Percentiles rank a stretch among this genome's conserved stretches.
Evolutionary conservation across 306 rosid genomes (phyloP).

Genomic region (Alnus glutinosa): DNA sequence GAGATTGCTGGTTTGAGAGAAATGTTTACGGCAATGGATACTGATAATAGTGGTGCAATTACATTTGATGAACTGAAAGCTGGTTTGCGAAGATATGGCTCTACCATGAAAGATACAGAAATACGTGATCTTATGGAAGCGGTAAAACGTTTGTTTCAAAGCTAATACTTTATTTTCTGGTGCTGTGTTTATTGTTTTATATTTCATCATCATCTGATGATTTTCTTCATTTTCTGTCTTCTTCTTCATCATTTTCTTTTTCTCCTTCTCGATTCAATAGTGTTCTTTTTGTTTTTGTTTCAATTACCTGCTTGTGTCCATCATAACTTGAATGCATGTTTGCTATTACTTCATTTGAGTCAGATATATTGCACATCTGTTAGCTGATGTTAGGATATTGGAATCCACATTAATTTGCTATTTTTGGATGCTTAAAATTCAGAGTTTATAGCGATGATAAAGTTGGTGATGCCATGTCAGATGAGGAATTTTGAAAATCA

Average conservation of each 20-base stretch:
- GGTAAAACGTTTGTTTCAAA: constrained; percentile 44
- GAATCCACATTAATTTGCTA: background rate
- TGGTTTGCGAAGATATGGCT: constrained; percentile 92
- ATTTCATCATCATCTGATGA: background rate
- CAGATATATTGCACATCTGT: background rate
- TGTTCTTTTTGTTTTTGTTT: background rate
- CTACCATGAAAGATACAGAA: constrained; percentile 88
- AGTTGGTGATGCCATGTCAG: background rate
- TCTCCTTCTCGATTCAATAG: background rate
- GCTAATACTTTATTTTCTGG: constrained; percentile 8
- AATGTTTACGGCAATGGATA: constrained; percentile 91
- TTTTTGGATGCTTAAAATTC: background rate
- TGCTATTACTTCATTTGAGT: background rate
- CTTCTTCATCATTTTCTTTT: background rate
- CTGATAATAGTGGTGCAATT: constrained; percentile 93
- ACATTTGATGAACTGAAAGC: constrained; percentile 98
- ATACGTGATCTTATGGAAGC: constrained; percentile 98
- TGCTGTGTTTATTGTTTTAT: background rate
- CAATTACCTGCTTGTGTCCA: background rate
- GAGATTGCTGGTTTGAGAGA: constrained; percentile 97
- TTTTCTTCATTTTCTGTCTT: background rate
- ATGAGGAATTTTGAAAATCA: background rate
- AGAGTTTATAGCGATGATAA: background rate
- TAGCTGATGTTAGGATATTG: background rate
- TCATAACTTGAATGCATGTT: background rate